phyloP scores from a whole-genome alignment of 768 basidiomycete species.

The Boletus pseudo-olivaceus region DNA sequence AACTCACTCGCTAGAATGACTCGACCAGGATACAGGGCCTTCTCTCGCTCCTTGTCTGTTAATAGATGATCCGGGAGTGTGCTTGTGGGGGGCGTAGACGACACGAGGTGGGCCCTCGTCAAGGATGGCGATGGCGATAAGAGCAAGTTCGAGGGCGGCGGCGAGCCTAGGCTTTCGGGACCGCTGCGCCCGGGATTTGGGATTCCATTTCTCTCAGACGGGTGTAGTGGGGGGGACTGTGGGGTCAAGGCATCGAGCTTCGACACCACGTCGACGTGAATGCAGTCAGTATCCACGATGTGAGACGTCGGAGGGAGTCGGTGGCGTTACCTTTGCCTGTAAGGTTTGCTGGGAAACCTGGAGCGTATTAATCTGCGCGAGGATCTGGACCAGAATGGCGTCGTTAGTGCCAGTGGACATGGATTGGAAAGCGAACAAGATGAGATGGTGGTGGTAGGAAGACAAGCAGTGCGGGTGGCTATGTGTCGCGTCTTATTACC shows the following conservation, averaged over 20 bases:
- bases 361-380: slow-evolving; percentile 65
- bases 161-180: slow-evolving; percentile 16
- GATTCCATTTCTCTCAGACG: slow-evolving; percentile 21
- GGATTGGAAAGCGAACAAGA: neutral
- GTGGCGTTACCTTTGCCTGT: slow-evolving; percentile 63
- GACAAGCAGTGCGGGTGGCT: slow-evolving; percentile 1
- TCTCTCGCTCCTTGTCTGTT: slow-evolving; percentile 67
- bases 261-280: neutral
- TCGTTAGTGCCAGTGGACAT: slow-evolving; percentile 39
- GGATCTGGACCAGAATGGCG: slow-evolving; percentile 67
- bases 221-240: slow-evolving; percentile 26
- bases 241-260: slow-evolving; percentile 51
- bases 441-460: slow-evolving; percentile 11
- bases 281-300: neutral
- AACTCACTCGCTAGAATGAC: slow-evolving; percentile 80
- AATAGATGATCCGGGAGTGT: slow-evolving; percentile 16
- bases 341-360: slow-evolving; percentile 73
- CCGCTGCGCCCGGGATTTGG: slow-evolving; percentile 25
- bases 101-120: slow-evolving; percentile 25
- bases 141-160: slow-evolving; percentile 22
- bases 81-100: slow-evolving; percentile 25
- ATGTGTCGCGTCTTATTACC: slow-evolving; percentile 5
- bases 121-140: slow-evolving; percentile 29
- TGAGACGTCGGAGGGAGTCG: neutral
- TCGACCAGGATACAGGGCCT: slow-evolving; percentile 72